Percentiles rank a stretch among this genome's conserved stretches.
Evolutionary conservation across 2,329 filamentous ascomycete genomes (phyloP).

Genomic region (Lomentospora prolificans): DNA sequence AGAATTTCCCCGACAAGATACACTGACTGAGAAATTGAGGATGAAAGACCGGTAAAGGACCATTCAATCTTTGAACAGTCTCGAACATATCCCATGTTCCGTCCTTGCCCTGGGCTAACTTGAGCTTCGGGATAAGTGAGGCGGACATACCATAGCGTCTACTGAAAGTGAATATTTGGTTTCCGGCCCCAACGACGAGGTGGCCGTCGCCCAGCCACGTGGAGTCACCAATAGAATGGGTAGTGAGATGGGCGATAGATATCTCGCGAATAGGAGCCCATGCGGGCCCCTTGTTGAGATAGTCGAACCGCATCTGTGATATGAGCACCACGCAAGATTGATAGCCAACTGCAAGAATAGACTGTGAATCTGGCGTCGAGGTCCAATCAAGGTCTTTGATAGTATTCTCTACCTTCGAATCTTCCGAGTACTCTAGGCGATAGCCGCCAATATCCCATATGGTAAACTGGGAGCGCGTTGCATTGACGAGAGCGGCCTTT

Average conservation of each 20-base stretch:
- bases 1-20: conserved; percentile 68
- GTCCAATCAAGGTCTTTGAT: conserved; percentile 92
- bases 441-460: conserved; percentile 85
- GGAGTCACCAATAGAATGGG: conserved; percentile 85
- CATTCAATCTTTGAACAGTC: conserved; percentile 74
- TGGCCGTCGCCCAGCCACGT: conserved; percentile 83
- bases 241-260: conserved; percentile 68
- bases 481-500: conserved; percentile 76
- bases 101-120: conserved; percentile 36
- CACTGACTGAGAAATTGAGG: conserved; percentile 84
- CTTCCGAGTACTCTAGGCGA: conserved; percentile 71
- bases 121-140: conserved; percentile 43
- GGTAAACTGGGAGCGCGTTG: conserved; percentile 61
- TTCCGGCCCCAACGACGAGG: conserved; percentile 79
- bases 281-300: conserved; percentile 77
- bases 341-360: conserved; percentile 86
- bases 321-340: conserved; percentile 75
- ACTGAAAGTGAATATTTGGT: conserved; percentile 80
- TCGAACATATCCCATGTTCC: conserved; percentile 65
- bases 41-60: conserved; percentile 81
- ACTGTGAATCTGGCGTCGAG: conserved; percentile 79
- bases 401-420: conserved; percentile 60
- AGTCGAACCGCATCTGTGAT: conserved; percentile 84
- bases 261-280: conserved; percentile 83
- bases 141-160: conserved; percentile 59